A percentile compares a stretch with the other conserved stretches of the same genome.
These are phyloP conservation scores for Psilocybe tampanensis DNA, from an alignment of 768 basidiomycete genomes.

Conservation along the genomic window DNA sequence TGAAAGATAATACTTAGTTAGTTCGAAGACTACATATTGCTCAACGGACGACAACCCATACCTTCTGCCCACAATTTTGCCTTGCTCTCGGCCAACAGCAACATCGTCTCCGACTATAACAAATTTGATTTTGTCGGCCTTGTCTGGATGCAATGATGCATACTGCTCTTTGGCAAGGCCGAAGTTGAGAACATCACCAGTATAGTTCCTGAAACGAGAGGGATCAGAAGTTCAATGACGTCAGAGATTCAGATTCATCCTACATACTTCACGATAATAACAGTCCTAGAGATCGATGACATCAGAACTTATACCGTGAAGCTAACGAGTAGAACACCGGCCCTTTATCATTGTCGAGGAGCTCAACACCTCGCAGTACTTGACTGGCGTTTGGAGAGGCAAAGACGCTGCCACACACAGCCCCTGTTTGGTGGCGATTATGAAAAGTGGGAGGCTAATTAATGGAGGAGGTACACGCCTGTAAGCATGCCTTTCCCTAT, in stretches of 20 bases:
- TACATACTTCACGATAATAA: constrained; percentile 91
- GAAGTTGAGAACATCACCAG: constrained; percentile 90
- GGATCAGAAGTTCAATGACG: constrained; percentile 1
- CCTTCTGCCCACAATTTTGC: constrained; percentile 85
- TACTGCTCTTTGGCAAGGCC: constrained; percentile 88
- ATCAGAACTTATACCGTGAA: background rate
- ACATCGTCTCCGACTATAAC: constrained; percentile 91
- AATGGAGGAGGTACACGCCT: constrained; percentile 44
- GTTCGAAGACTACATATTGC: no score
- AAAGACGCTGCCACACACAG: constrained; percentile 88
- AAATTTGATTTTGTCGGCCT: constrained; percentile 69
- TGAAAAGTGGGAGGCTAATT: background rate
- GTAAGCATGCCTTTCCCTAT: constrained; percentile 78
- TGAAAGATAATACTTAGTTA: no score
- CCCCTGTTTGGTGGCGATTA: constrained; percentile 40
- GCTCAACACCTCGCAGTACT: constrained; percentile 78
- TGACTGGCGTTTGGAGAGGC: constrained; percentile 89
- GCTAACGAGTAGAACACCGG: constrained; percentile 28
- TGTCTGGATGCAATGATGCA: constrained; percentile 67
- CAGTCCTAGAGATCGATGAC: constrained; percentile 46
- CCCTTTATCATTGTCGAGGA: constrained; percentile 76
- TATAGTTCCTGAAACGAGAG: constrained; percentile 69
- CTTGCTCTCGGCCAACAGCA: constrained; percentile 79
- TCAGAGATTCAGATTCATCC: constrained; percentile 16
- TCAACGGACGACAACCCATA: constrained; percentile 23